Evolutionary conservation across 2,329 filamentous ascomycete genomes (phyloP), one percentile per base, ranked within the genome.

Genomic region (Fusarium papillatum): DNA sequence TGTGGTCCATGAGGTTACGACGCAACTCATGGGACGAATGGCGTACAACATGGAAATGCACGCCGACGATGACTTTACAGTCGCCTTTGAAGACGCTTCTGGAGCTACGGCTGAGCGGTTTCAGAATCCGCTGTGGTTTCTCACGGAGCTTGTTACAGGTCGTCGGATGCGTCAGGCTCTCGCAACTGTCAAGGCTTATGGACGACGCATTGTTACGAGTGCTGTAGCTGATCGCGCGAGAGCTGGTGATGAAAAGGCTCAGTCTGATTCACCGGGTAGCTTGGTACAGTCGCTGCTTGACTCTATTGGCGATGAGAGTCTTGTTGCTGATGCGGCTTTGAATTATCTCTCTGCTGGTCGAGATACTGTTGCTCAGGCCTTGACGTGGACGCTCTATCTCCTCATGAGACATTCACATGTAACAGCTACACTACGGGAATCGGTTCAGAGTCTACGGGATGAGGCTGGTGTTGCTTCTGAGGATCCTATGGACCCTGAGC

Each of bases 41-140:
- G 92, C 92, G 17, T 93, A 93, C 76, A 89, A 91, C 79, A 93
- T 93, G 90, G 90, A 93, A 75, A 92, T 93, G 86, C 90, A 90
- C 77, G 87, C 90, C 60, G 86, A 88, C 38, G 89, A 93, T 71
- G 87, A 88, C 3, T 93, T 93, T 80, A 90, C 89, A 6, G 73
- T 85, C 63, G 88, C 90, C 0, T 93, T 93, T 77, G 91, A 93
- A 73, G 87, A 89, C 73, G 91, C 91, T 4, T 93, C 91, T 0
- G 90, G 89, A 1, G 87, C 83, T 11, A 92, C 90, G 0, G 90
- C 90, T 4, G 86, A 90, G 63, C 87, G 92, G 7, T 93, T 93
- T 70, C 91, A 93, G 79, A 93, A 93, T 72, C 92, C 92, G 0
- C 82, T 93, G 0, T 93, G 91, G 90, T 85, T 84, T 43, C 34